A percentile compares a stretch with the other conserved stretches of the same genome.
Conservation (phyloP, 768 basidiomycete genomes). For the Lyophyllum atratum region DNA sequence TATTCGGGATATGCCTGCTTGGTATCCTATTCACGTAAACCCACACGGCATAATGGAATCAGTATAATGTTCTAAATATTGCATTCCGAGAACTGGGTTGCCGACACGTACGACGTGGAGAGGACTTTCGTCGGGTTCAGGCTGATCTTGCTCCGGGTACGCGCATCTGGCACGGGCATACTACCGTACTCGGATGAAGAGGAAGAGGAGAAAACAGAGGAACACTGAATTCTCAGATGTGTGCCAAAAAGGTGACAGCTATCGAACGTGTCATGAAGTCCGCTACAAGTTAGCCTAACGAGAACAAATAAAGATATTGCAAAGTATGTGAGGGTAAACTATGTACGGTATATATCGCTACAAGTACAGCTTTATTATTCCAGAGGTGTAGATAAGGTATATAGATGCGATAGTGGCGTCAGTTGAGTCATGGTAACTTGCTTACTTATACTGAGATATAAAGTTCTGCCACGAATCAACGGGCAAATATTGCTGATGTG, state of each 20-base stretch:
- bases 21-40: slow-evolving; percentile 43
- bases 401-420: not conserved
- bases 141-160: slow-evolving; percentile 65
- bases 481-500: slow-evolving; percentile 34
- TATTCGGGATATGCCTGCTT: slow-evolving; percentile 51
- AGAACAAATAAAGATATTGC: slow-evolving; percentile 30
- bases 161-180: slow-evolving; percentile 70
- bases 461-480: slow-evolving; percentile 51
- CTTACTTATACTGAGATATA: slow-evolving; percentile 42
- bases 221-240: not conserved
- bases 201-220: slow-evolving; percentile 4
- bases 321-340: slow-evolving; percentile 10
- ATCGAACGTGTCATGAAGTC: not conserved
- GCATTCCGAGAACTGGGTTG: not conserved
- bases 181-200: slow-evolving; percentile 20
- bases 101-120: slow-evolving; percentile 49
- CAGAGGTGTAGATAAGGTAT: slow-evolving; percentile 10
- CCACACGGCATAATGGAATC: slow-evolving; percentile 14
- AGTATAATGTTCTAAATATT: slow-evolving; percentile 2
- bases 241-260: not conserved
- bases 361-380: slow-evolving; percentile 16
- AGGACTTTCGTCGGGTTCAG: slow-evolving; percentile 57
- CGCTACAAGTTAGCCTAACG: slow-evolving; percentile 21
- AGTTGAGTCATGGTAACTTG: not conserved
- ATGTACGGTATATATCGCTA: slow-evolving; percentile 16